These are phyloP conservation scores for Trichosanthes cucumerina DNA, from an alignment of 306 rosid genomes.

Conservation along the genomic window DNA sequence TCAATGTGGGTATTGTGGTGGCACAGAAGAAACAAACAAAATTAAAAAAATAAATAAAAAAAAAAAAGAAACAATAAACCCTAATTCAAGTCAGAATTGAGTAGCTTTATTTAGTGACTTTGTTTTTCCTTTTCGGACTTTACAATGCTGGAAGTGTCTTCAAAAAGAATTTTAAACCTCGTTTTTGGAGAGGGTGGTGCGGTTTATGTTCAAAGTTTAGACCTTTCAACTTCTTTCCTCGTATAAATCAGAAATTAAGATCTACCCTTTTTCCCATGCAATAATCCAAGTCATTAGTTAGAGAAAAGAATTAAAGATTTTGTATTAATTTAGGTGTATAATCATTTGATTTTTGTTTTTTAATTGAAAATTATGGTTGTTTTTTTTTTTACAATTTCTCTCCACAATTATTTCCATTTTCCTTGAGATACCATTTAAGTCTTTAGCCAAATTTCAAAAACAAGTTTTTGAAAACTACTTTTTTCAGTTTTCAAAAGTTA, in stretches of 20 bases:
- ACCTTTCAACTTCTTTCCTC: background rate
- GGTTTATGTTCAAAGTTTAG: background rate
- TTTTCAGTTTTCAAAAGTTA: too few relatives aligned
- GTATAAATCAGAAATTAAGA: background rate
- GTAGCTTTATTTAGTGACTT: background rate
- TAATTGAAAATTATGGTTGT: too few relatives aligned
- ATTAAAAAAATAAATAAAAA: too few relatives aligned
- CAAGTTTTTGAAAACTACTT: too few relatives aligned
- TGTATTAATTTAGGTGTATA: background rate
- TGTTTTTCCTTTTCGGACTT: background rate
- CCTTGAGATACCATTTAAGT: too few relatives aligned
- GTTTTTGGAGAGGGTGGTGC: background rate
- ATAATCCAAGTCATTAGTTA: background rate
- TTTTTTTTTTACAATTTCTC: too few relatives aligned
- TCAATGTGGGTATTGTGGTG: slow-evolving; percentile 23
- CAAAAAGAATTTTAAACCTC: background rate
- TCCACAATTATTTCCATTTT: too few relatives aligned
- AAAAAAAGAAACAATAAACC: background rate
- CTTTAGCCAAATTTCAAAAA: too few relatives aligned
- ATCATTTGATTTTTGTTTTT: too few relatives aligned
- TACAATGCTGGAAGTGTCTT: background rate
- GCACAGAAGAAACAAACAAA: slow-evolving; percentile 17
- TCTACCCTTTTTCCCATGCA: background rate
- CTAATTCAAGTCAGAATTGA: slow-evolving; percentile 8
- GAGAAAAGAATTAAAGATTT: background rate